phyloP scores from a whole-genome alignment of 768 basidiomycete species.

The Podaxis mareebaensis region DNA sequence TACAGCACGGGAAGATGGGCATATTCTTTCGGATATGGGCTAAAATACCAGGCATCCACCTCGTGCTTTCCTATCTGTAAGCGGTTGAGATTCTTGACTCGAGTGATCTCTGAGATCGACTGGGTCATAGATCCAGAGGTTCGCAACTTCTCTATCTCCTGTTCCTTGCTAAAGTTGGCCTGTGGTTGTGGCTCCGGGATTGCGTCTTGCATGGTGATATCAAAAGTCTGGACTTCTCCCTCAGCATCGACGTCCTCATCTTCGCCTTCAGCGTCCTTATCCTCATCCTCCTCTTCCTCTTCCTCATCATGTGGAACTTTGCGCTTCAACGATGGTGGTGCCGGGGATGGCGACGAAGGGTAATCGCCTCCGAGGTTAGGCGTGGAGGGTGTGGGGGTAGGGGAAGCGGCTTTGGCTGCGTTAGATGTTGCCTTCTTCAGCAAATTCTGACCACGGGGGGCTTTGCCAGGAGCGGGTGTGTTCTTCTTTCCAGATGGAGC shows the following conservation, averaged over 20 bases:
- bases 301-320: conserved; percentile 68
- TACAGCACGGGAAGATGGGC: conserved; percentile 94
- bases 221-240: conserved; percentile 68
- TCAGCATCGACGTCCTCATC: conserved; percentile 72
- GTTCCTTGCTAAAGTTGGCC: conserved; percentile 88
- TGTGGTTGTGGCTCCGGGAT: conserved; percentile 53
- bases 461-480: conserved; percentile 45
- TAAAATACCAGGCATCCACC: conserved; percentile 99
- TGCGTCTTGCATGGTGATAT: conserved; percentile 55
- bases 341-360: conserved; percentile 57
- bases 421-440: conserved; percentile 72
- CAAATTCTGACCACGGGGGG: conserved; percentile 49
- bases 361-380: conserved; percentile 43
- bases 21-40: conserved; percentile 97
- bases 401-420: conserved; percentile 59
- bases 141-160: conserved; percentile 97
- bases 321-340: conserved; percentile 59
- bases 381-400: conserved; percentile 59
- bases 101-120: conserved; percentile 94
- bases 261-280: conserved; percentile 55
- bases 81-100: conserved; percentile 97
- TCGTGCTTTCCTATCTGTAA: conserved; percentile 96
- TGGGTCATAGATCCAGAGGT: conserved; percentile 99
- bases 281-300: conserved; percentile 58
- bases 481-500: conserved; percentile 56